Evolutionary conservation across 75 land plant species (phyloP).

Genomic region (Picea glauca): DNA sequence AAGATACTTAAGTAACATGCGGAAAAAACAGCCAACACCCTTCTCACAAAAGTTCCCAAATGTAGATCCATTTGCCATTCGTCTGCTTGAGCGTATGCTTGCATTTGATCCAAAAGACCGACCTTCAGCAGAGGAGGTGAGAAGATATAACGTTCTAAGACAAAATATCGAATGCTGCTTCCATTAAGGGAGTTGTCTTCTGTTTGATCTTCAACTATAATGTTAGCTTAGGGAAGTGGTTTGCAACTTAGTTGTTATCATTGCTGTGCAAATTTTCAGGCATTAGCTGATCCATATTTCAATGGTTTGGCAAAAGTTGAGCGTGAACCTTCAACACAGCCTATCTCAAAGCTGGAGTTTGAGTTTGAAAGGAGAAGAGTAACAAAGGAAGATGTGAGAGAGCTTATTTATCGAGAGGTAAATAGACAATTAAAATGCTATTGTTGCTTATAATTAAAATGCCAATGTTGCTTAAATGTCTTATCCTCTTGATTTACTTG

Average conservation of each 20-base stretch:
- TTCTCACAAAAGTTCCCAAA: conserved; percentile 65
- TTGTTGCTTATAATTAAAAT: not conserved
- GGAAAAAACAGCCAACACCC: conserved; percentile 55
- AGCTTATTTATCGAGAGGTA: conserved; percentile 90
- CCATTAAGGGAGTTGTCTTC: not conserved
- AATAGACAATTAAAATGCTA: not conserved
- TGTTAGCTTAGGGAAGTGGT: not conserved
- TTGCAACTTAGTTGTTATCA: not conserved
- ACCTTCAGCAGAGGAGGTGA: conserved; percentile 68
- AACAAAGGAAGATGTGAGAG: conserved; percentile 82
- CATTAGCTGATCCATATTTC: conserved; percentile 82
- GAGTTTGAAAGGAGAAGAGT: conserved; percentile 82
- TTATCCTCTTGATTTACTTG: not conserved
- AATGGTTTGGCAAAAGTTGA: conserved; percentile 63
- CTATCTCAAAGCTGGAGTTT: conserved; percentile 75
- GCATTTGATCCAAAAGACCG: conserved; percentile 82
- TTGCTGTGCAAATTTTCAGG: conserved; percentile 33
- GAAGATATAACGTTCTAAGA: not conserved
- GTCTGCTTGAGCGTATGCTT: conserved; percentile 60
- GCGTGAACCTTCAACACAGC: conserved; percentile 60
- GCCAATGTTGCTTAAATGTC: not conserved
- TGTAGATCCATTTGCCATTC: conserved; percentile 62
- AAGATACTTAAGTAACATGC: conserved; percentile 66
- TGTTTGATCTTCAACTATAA: conserved; percentile 6
- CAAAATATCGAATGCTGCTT: not conserved